phyloP scores from a whole-genome alignment of 2,329 filamentous ascomycete genomes.

The Arthrobotrys entomopaga region DNA sequence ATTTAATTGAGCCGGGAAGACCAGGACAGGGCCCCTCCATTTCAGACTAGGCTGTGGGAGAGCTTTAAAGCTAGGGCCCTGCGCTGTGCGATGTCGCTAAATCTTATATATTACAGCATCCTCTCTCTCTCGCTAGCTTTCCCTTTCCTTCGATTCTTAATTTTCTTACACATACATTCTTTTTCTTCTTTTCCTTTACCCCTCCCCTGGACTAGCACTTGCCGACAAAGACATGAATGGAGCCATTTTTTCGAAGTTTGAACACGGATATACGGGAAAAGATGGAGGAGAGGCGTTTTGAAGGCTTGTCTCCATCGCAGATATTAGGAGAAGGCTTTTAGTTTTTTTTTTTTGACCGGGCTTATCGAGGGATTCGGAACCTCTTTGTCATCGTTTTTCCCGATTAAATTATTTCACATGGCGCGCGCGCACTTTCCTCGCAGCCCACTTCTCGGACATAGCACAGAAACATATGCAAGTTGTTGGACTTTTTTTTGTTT shows the following conservation, averaged over 20 bases:
- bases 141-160: conserved; percentile 1
- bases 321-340: neutral
- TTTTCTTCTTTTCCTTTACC: neutral
- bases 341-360: neutral
- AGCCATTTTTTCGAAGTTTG: conserved; percentile 3
- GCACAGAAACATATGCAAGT: conserved; percentile 25
- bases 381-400: conserved; percentile 20
- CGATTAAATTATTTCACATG: conserved; percentile 25
- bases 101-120: conserved; percentile 38
- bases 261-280: neutral
- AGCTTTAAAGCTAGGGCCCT: conserved; percentile 32
- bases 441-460: conserved; percentile 41
- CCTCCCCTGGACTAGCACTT: neutral
- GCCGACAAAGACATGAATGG: neutral
- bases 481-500: conserved; percentile 51
- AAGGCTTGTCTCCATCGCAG: conserved; percentile 3
- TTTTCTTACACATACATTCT: neutral
- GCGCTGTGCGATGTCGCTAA: conserved; percentile 18
- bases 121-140: conserved; percentile 24
- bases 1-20: conserved; percentile 52
- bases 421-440: conserved; percentile 20
- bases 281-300: conserved; percentile 27
- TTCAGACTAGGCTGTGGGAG: conserved; percentile 22
- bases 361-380: conserved; percentile 15
- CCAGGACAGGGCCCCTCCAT: conserved; percentile 43